Conservation (phyloP, 148 eudicot genomes). For the Camellia sinensis region DNA sequence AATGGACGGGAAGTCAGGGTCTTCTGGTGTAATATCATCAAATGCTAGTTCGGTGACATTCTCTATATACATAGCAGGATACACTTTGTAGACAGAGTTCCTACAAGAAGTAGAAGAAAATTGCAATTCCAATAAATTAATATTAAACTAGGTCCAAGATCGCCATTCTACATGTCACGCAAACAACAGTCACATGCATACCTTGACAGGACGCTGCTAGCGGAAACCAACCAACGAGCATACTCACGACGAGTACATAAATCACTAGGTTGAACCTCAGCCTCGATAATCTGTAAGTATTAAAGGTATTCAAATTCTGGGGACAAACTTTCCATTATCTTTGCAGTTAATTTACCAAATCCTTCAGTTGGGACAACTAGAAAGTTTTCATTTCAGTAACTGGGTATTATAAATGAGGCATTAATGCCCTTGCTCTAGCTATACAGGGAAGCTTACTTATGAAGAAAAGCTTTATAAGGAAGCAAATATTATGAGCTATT, state of each 20-base stretch:
- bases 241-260: constrained; percentile 95
- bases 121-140: not conserved
- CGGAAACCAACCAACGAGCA: constrained; percentile 96
- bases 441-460: not conserved
- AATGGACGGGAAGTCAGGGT: constrained; percentile 88
- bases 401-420: not conserved
- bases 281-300: constrained; percentile 69
- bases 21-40: constrained; percentile 93
- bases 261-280: constrained; percentile 86
- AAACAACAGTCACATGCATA: constrained; percentile 24
- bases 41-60: constrained; percentile 89
- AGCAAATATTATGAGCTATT: not conserved
- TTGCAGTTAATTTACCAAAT: not conserved
- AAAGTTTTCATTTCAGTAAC: not conserved
- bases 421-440: not conserved
- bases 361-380: not conserved
- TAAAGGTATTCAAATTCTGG: constrained; percentile 7
- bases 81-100: constrained; percentile 73
- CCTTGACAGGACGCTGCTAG: constrained; percentile 93
- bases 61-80: constrained; percentile 98
- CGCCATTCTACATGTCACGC: not conserved
- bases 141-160: not conserved
- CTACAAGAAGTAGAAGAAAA: constrained; percentile 34
- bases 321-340: not conserved
- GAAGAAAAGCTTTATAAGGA: too few relatives aligned